A percentile compares a stretch with the other conserved stretches of the same genome.
Conservation (phyloP, 2,329 filamentous ascomycete species). For the Didymella lethalis region DNA sequence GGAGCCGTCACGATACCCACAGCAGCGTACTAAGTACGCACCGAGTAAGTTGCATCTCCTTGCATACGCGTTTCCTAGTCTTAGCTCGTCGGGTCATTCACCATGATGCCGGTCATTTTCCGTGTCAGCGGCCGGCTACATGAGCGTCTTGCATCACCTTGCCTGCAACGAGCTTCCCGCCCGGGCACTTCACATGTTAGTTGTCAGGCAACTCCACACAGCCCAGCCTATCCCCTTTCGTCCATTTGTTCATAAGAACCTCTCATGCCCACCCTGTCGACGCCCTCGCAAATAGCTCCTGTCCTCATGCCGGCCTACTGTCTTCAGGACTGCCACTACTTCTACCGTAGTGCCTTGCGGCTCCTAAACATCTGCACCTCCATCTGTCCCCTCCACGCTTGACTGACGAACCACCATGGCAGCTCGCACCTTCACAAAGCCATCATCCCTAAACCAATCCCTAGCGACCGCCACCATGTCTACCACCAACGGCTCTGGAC, state of each 20-base stretch:
- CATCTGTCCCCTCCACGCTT: constrained; percentile 79
- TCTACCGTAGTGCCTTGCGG: constrained; percentile 88
- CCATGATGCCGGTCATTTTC: constrained; percentile 44
- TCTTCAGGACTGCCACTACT: constrained; percentile 89
- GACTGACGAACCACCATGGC: constrained; percentile 62
- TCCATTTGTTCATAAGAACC: constrained; percentile 46
- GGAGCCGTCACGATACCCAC: constrained; percentile 14
- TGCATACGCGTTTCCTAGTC: constrained; percentile 23
- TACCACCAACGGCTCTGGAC: constrained; percentile 48
- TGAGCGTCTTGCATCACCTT: constrained; percentile 36
- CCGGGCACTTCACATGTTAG: constrained; percentile 47
- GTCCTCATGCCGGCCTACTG: constrained; percentile 77
- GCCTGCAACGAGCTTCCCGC: constrained; percentile 39
- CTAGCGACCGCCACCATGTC: constrained; percentile 53
- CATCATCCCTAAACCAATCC: constrained; percentile 76
- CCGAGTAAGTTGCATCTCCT: constrained; percentile 40
- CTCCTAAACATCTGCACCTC: constrained; percentile 82
- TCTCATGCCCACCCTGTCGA: constrained; percentile 23
- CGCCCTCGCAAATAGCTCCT: constrained; percentile 30
- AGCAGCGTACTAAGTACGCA: constrained; percentile 37
- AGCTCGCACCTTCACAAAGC: constrained; percentile 75
- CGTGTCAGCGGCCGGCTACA: constrained; percentile 43
- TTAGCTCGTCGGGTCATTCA: constrained; percentile 36
- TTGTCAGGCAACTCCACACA: constrained; percentile 29
- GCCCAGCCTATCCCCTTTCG: constrained; percentile 42